phyloP scores from a whole-genome alignment of 345 rosid genomes.

The Salix brachista region DNA sequence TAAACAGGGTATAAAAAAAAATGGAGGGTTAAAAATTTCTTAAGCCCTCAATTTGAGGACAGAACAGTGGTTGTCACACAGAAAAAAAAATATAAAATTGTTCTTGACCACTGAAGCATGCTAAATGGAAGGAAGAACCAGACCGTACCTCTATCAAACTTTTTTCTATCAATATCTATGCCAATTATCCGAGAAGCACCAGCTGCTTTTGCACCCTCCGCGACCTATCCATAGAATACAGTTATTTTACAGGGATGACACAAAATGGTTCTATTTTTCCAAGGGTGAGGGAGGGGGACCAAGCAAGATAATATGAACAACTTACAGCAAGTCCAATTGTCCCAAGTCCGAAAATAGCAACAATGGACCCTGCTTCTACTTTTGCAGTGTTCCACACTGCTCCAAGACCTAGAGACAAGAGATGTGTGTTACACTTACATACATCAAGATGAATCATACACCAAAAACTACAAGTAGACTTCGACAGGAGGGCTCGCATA shows the following conservation, averaged over 20 bases:
- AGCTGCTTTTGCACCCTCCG: conserved; percentile 98
- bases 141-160: conserved; percentile 57
- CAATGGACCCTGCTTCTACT: conserved; percentile 88
- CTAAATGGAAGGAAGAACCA: background rate
- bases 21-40: background rate
- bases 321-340: conserved; percentile 98
- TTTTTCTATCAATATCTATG: conserved; percentile 79
- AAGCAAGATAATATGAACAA: background rate
- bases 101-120: background rate
- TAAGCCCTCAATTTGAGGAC: background rate
- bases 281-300: background rate
- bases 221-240: conserved; percentile 48
- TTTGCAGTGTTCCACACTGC: conserved; percentile 99
- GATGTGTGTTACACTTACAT: background rate
- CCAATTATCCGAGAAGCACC: conserved; percentile 97
- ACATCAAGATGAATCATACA: background rate
- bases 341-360: conserved; percentile 95
- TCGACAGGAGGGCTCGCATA: background rate
- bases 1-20: too few species aligned
- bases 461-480: background rate
- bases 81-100: background rate
- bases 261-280: background rate
- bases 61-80: background rate
- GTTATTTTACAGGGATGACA: background rate
- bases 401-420: conserved; percentile 62